Conservation (phyloP, 257 asterid genomes). For the Plectranthus barbatus region DNA sequence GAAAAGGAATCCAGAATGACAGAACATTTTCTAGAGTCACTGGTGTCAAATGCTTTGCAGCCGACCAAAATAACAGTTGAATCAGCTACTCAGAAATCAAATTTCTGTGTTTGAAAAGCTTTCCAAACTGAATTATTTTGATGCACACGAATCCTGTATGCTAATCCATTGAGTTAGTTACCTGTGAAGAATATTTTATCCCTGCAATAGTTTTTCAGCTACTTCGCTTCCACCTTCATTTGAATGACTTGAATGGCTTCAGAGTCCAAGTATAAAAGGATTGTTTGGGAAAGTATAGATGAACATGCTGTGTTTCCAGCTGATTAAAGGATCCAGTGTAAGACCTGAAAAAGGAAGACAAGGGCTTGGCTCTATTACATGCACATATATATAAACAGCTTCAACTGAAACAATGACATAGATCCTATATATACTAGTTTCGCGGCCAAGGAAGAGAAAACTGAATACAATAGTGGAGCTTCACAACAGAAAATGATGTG, state of each 20-base stretch:
- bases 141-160: not conserved
- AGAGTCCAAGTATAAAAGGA: conserved; percentile 67
- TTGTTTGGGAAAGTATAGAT: conserved; percentile 39
- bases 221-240: conserved; percentile 70
- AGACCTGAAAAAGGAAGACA: conserved; percentile 73
- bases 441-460: too few relatives aligned
- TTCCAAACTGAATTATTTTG: not conserved
- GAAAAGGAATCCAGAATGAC: too few relatives aligned
- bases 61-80: too few relatives aligned
- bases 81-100: too few relatives aligned
- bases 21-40: too few relatives aligned
- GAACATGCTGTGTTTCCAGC: conserved; percentile 84
- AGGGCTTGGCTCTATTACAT: too few relatives aligned
- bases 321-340: conserved; percentile 66
- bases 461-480: too few relatives aligned
- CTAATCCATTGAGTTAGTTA: conserved; percentile 11
- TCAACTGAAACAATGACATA: not conserved
- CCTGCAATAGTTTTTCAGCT: conserved; percentile 58
- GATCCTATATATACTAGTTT: too few relatives aligned
- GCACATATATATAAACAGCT: conserved; percentile 10
- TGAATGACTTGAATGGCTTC: conserved; percentile 56
- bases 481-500: too few relatives aligned
- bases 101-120: too few relatives aligned
- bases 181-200: conserved; percentile 96
- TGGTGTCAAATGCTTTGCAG: too few relatives aligned